Evolutionary conservation across 2,329 filamentous ascomycete genomes (phyloP).

Genomic region (Pyrenophora tritici-repentis): DNA sequence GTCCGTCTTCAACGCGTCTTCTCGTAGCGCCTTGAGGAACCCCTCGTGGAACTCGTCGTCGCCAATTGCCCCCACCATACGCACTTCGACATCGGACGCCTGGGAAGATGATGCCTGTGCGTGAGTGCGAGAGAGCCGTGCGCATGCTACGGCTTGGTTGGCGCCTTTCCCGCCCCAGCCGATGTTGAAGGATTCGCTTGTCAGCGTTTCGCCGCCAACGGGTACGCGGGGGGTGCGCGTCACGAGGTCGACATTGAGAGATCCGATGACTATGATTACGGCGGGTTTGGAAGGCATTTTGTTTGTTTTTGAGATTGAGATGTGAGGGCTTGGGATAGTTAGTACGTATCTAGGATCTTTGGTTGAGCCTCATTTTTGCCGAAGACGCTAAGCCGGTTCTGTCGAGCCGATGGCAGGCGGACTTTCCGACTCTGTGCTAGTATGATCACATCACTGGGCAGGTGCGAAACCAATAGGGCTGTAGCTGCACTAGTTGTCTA

Average conservation of each 20-base stretch:
- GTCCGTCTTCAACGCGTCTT: constrained; percentile 52
- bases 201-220: constrained; percentile 83
- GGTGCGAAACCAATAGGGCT: too few species aligned
- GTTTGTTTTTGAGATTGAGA: not conserved
- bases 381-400: too few species aligned
- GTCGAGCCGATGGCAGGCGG: too few species aligned
- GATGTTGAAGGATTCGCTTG: constrained; percentile 74
- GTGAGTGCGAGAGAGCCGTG: constrained; percentile 71
- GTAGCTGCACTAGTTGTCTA: too few species aligned
- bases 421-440: too few species aligned
- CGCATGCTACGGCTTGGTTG: constrained; percentile 91
- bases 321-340: too few species aligned
- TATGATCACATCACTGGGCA: too few species aligned
- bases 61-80: constrained; percentile 58
- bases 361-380: too few species aligned
- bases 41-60: constrained; percentile 51
- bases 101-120: constrained; percentile 29
- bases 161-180: constrained; percentile 92
- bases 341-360: too few species aligned
- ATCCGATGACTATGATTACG: constrained; percentile 82
- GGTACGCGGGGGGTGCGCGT: constrained; percentile 86
- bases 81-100: constrained; percentile 48
- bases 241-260: constrained; percentile 92
- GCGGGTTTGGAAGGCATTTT: constrained; percentile 41
- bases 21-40: constrained; percentile 49